Evolutionary conservation across 2,329 filamentous ascomycete species (phyloP).

Genomic region (Talaromyces sp.): DNA sequence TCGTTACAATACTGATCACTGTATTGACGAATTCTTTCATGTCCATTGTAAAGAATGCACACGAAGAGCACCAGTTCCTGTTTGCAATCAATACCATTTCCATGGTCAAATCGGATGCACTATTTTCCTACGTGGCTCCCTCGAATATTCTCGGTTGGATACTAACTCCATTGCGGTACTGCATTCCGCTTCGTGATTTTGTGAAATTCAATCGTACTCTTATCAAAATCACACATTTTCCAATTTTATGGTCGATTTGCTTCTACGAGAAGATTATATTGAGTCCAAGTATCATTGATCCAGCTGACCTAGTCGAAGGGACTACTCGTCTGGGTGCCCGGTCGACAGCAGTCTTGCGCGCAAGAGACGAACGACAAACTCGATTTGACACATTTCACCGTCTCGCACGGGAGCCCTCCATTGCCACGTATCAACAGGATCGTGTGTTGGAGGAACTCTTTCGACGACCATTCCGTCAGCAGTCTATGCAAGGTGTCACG

Average conservation of each 20-base stretch:
- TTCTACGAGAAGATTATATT: constrained; percentile 80
- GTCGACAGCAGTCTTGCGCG: constrained; percentile 49
- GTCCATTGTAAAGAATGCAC: constrained; percentile 87
- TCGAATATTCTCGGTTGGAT: constrained; percentile 90
- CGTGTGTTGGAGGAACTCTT: constrained; percentile 90
- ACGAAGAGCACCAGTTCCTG: constrained; percentile 85
- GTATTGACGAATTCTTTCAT: constrained; percentile 97
- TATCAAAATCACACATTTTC: constrained; percentile 88
- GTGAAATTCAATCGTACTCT: constrained; percentile 83
- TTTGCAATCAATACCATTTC: constrained; percentile 97
- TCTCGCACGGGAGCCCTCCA: constrained; percentile 69
- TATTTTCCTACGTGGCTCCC: constrained; percentile 91
- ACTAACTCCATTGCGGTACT: constrained; percentile 75
- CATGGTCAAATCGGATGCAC: constrained; percentile 95
- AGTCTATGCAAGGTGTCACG: constrained; percentile 58
- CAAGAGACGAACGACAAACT: constrained; percentile 56
- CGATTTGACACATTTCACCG: constrained; percentile 69
- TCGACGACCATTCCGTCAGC: constrained; percentile 62
- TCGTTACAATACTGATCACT: constrained; percentile 90
- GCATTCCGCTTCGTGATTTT: constrained; percentile 75
- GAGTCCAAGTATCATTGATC: constrained; percentile 71
- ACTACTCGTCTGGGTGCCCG: constrained; percentile 52
- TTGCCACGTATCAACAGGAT: constrained; percentile 85
- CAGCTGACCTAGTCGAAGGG: constrained; percentile 79
- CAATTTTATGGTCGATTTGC: constrained; percentile 81